Conservation (phyloP, 2,329 filamentous ascomycete genomes). For the Fusarium nodosum region DNA sequence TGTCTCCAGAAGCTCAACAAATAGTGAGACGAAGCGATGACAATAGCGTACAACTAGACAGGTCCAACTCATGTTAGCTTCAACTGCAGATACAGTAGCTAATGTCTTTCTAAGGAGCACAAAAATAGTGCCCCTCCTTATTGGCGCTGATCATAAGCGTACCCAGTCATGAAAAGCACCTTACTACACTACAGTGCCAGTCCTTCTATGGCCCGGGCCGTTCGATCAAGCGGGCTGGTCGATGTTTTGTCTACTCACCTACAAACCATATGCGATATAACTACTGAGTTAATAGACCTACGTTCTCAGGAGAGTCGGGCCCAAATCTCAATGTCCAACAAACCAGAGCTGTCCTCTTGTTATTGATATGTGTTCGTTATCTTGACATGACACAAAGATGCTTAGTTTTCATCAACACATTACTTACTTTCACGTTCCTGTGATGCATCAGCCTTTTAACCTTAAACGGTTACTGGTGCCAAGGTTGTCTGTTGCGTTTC, state of each 20-base stretch:
- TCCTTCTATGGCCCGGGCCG: slow-evolving; percentile 33
- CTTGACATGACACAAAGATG: background rate
- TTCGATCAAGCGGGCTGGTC: slow-evolving; percentile 9
- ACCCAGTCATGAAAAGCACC: slow-evolving; percentile 12
- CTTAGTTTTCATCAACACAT: background rate
- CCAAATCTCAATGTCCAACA: background rate
- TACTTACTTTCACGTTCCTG: slow-evolving; percentile 15
- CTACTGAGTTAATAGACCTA: background rate
- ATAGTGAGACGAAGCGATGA: background rate
- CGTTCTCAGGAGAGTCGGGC: background rate
- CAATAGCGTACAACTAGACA: slow-evolving; percentile 1
- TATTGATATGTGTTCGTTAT: background rate
- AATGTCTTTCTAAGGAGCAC: background rate
- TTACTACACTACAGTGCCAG: slow-evolving; percentile 3
- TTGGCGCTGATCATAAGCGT: slow-evolving; percentile 20
- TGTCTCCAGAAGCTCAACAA: background rate
- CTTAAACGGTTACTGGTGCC: slow-evolving; percentile 16
- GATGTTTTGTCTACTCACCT: background rate
- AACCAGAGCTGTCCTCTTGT: background rate
- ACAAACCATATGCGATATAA: background rate
- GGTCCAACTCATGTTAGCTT: slow-evolving; percentile 27
- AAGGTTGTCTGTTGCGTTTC: slow-evolving; percentile 25
- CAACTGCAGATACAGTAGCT: background rate
- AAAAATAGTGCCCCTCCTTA: slow-evolving; percentile 16
- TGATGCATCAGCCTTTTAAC: slow-evolving; percentile 23